Evolutionary conservation across 768 basidiomycete species (phyloP), one percentile per base, ranked within the genome.

Genomic region (Russula compacta): DNA sequence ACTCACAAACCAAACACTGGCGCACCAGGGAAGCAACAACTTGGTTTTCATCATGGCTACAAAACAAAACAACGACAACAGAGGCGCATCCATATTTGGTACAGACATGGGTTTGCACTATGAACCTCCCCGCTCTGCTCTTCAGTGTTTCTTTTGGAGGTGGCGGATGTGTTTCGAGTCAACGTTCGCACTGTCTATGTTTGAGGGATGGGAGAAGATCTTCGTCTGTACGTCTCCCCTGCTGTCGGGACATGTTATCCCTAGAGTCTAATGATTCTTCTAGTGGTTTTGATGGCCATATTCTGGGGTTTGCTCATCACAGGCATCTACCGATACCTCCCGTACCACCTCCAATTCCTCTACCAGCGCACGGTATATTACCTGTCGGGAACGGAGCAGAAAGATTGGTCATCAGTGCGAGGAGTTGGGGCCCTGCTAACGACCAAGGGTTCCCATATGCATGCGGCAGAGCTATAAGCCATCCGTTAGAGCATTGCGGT

Each of bases 141-240:
- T 68, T 46, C 68, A 64, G 10, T 64, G 61, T 24, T 68, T 67
- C 64, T 57, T 84, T 51, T 84, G 84, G 83, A 77, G 76, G 14
- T 73, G 76, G 69, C 75, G 81, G 62, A 69, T 85, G 54, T 76
- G 80, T 74, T 70, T 87, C 38, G 84, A 85, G 69, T 73, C 78
- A 2, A 84, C 83, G 0, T 81, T 83, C 61, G 85, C 76, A 6
- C 72, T 86, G 43, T 76, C 78, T 33, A 77, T 86, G 67, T 71
- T 86, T 59, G 84, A 88, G 69, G 78, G 81, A 60, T 86, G 85
- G 86, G 87, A 87, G 76, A 83, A 84, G 67, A 67, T 80, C 49
- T 69, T 85, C 40, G 75, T 83, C 59, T 68, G 85, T 86, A 68
- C 69, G 85, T 61, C 50, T 9, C n/a, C 6, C 11, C 36, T 10